These are phyloP conservation scores for Lentinula sp. DNA, from an alignment of 768 basidiomycete genomes.

Conservation along the genomic window DNA sequence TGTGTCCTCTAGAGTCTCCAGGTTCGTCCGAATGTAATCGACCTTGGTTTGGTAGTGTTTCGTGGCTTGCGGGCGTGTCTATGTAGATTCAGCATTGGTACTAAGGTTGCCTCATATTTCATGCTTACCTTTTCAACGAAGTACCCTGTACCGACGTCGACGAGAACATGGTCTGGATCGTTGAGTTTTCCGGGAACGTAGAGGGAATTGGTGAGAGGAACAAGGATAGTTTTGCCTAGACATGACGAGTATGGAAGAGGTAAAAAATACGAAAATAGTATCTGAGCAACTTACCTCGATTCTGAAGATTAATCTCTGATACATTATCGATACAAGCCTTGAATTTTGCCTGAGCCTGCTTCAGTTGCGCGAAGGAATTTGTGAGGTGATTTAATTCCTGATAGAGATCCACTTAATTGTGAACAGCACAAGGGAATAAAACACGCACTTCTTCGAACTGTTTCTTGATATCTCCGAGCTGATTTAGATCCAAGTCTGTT, in stretches of 20 bases:
- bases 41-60: conserved; percentile 81
- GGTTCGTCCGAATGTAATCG: conserved; percentile 74
- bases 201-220: conserved; percentile 90
- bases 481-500: conserved; percentile 76
- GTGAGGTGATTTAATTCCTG: conserved; percentile 92
- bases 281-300: conserved; percentile 40
- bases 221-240: conserved; percentile 80
- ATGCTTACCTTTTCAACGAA: conserved; percentile 83
- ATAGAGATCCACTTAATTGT: not conserved
- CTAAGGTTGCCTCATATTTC: not conserved
- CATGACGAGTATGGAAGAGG: no score
- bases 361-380: conserved; percentile 87
- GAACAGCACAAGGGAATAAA: not conserved
- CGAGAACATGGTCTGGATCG: conserved; percentile 81
- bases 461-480: conserved; percentile 83
- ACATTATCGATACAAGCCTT: conserved; percentile 80
- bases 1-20: conserved; percentile 83
- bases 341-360: conserved; percentile 92
- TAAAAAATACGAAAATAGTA: not conserved
- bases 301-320: conserved; percentile 63
- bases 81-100: not conserved
- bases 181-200: conserved; percentile 90
- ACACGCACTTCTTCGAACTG: conserved; percentile 86
- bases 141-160: conserved; percentile 96
- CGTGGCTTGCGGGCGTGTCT: conserved; percentile 78